Evolutionary conservation across 2,329 filamentous ascomycete genomes (phyloP).

Genomic region (Pezicula rhizophila): DNA sequence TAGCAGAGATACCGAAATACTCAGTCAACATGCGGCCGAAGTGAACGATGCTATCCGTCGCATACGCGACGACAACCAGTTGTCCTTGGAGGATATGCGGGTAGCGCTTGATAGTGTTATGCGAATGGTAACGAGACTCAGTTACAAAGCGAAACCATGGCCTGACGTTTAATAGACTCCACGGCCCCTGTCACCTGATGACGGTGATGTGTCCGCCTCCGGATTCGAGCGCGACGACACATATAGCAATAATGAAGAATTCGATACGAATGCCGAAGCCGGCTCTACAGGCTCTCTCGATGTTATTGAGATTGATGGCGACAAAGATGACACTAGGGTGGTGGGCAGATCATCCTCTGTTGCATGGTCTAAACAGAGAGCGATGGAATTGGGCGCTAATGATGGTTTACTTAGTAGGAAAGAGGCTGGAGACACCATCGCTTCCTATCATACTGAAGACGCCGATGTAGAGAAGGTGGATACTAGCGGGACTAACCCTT

Average conservation of each 20-base stretch:
- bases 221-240: constrained; percentile 1
- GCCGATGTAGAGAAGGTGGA: constrained; percentile 15
- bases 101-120: constrained; percentile 15
- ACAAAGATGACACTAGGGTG: constrained; percentile 16
- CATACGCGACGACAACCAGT: constrained; percentile 11
- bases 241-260: constrained; percentile 5
- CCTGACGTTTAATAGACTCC: constrained; percentile 6
- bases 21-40: constrained; percentile 14
- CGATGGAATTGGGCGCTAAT: constrained; percentile 4
- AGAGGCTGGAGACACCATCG: constrained; percentile 1
- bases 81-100: constrained; percentile 15
- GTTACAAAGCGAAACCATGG: background rate
- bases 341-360: constrained; percentile 20
- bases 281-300: constrained; percentile 23
- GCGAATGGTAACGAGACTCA: constrained; percentile 12
- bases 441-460: constrained; percentile 20
- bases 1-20: constrained; percentile 10
- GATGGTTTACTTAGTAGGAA: background rate
- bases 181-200: constrained; percentile 1
- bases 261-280: constrained; percentile 12
- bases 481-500: constrained; percentile 8
- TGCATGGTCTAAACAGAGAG: constrained; percentile 17
- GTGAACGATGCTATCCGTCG: constrained; percentile 14
- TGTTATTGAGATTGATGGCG: constrained; percentile 15
- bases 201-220: background rate